These are phyloP conservation scores for Leccinum ambiguum DNA, from an alignment of 1,284 basidiomycete species.

Conservation along the genomic window DNA sequence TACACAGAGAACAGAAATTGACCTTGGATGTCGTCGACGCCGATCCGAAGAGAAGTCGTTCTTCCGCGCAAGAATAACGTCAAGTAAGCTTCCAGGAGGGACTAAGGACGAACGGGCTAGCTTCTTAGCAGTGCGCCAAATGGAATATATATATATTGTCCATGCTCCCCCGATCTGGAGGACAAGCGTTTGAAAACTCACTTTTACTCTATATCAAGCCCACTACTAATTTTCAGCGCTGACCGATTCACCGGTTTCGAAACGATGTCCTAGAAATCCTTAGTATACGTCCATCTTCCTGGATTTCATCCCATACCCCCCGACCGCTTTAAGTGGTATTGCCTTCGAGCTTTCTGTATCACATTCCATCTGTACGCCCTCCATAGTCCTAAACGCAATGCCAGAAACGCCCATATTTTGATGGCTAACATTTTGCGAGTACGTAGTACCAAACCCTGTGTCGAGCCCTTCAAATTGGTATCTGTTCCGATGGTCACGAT, in stretches of 20 bases:
- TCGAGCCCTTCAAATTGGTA: not conserved
- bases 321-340: no score
- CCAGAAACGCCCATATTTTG: not conserved
- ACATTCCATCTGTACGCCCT: not conserved
- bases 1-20: not conserved
- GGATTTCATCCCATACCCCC: no score
- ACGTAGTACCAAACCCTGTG: not conserved
- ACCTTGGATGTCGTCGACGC: not conserved
- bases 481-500: not conserved
- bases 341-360: not conserved
- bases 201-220: not conserved
- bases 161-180: not conserved
- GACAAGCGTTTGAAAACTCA: not conserved
- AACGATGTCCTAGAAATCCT: not conserved
- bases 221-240: not conserved
- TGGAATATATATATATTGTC: not conserved
- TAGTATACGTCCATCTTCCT: not conserved
- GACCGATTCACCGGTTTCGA: not conserved
- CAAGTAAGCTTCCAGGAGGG: not conserved
- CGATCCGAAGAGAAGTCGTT: not conserved
- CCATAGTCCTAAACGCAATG: not conserved
- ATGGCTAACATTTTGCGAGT: not conserved
- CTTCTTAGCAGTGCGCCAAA: not conserved
- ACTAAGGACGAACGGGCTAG: not conserved
- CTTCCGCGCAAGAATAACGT: not conserved